phyloP scores from a whole-genome alignment of 768 basidiomycete species.

The Pleurotus tuoliensis region DNA sequence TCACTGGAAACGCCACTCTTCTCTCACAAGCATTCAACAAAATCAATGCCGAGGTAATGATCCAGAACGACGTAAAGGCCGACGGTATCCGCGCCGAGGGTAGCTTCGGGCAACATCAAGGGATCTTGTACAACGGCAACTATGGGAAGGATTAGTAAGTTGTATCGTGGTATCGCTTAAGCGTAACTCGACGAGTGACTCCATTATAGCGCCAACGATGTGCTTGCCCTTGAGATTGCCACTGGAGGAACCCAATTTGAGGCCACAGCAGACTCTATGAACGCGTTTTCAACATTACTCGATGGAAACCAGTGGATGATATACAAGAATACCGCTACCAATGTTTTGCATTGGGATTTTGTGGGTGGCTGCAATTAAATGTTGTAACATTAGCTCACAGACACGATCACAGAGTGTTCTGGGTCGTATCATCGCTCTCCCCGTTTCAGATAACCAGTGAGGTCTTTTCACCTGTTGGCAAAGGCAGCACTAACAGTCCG shows the following conservation, averaged over 20 bases:
- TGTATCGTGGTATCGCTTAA: neutral
- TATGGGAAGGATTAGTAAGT: constrained; percentile 17
- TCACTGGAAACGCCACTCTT: constrained; percentile 21
- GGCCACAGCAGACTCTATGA: constrained; percentile 9
- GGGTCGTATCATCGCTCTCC: constrained; percentile 28
- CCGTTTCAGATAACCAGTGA: constrained; percentile 26
- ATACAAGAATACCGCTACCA: constrained; percentile 35
- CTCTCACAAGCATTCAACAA: constrained; percentile 28
- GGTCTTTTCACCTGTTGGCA: neutral
- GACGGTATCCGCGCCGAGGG: constrained; percentile 40
- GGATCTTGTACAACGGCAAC: constrained; percentile 46
- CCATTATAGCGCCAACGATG: constrained; percentile 36
- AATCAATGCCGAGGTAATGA: constrained; percentile 35
- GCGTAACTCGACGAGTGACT: too few relatives aligned
- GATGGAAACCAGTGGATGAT: constrained; percentile 51
- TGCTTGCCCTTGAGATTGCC: constrained; percentile 42
- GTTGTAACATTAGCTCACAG: neutral
- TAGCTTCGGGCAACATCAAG: constrained; percentile 30
- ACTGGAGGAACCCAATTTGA: constrained; percentile 42
- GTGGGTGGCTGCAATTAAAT: constrained; percentile 21
- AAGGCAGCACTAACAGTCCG: too few relatives aligned
- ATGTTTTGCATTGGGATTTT: constrained; percentile 46
- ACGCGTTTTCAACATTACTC: constrained; percentile 40
- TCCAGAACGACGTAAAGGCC: constrained; percentile 29
- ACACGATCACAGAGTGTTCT: constrained; percentile 6